Base-by-base conservation (phyloP, 805 yeast species). In the Monosporozyma yasuniensis region DNA sequence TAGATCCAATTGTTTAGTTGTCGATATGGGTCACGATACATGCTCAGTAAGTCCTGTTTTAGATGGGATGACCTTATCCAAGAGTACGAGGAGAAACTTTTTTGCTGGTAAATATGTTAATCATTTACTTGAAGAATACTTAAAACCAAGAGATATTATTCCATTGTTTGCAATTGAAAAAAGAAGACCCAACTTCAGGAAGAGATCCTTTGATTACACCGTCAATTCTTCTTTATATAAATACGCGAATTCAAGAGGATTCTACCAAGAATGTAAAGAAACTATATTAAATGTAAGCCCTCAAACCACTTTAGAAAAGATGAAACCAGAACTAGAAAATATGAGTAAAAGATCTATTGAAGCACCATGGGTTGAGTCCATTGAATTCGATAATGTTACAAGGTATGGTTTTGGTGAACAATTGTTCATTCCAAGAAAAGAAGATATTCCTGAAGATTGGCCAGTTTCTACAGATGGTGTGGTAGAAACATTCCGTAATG, bases 21-120 rank as follows among this genome's bases (percentile, higher is more conserved):
- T 88, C 38, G 96, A 88, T 64, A 68, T 87, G 38, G 96, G 96
- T 5, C 93, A 86, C 61, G 90, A 85, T 61, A 70, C 82, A 2
- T 72, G 78, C 18, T 80, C 87, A 53, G 90, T 82, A 1, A 83
- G 93, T 4, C 96, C 90, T 1, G 88, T 85, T 19, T 80, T 83
- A 52, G 96, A 84, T 67, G 95, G 95, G 22, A 78, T 84, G 67
- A 83, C 88, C 44, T 68, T 86, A 50, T 74, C 84, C 44, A 83
- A 79, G 56, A 83, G 81, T 58, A 84, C 81, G 14, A 78, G 75
- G 69, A 81, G 80, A 58, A 87, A 95, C 2, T 80, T 76, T 54
- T 80, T 81, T 57, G 86, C 88, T 1, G 96, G 97, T 10, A 72
- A 69, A 47, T 87, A 74, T 57, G 61, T 89, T 19, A 65, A 66